Conservation (phyloP, 768 basidiomycete species). For the Tulasnella calospora region DNA sequence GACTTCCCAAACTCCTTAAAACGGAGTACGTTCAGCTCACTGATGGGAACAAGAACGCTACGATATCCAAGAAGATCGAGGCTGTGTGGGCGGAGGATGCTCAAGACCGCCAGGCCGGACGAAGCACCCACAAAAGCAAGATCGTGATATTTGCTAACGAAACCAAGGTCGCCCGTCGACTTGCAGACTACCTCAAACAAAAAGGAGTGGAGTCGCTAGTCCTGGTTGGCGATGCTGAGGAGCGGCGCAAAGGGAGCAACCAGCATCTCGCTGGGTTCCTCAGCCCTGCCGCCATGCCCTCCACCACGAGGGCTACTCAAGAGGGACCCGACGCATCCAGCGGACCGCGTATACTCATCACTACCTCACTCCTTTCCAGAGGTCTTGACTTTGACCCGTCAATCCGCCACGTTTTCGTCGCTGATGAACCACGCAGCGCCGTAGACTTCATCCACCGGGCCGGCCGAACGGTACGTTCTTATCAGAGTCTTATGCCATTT, state of each 20-base stretch:
- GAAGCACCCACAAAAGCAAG: slow-evolving; percentile 21
- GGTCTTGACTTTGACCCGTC: slow-evolving; percentile 79
- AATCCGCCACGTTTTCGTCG: slow-evolving; percentile 80
- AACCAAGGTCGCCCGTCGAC: slow-evolving; percentile 57
- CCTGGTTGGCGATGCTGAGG: slow-evolving; percentile 54
- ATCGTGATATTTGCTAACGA: slow-evolving; percentile 82
- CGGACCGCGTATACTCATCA: slow-evolving; percentile 47
- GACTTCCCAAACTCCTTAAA: slow-evolving; percentile 62
- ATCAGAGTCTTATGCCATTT: slow-evolving; percentile 34
- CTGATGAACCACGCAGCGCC: slow-evolving; percentile 84
- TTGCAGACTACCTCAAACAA: slow-evolving; percentile 51
- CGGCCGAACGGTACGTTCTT: slow-evolving; percentile 66
- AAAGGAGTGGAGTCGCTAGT: slow-evolving; percentile 56
- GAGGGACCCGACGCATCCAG: neutral
- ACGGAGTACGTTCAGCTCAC: slow-evolving; percentile 72
- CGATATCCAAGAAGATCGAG: slow-evolving; percentile 69
- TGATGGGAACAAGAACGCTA: slow-evolving; percentile 73
- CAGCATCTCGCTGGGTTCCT: slow-evolving; percentile 74
- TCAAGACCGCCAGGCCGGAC: slow-evolving; percentile 11
- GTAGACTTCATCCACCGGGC: slow-evolving; percentile 91
- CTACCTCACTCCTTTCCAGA: slow-evolving; percentile 84
- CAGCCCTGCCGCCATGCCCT: slow-evolving; percentile 31
- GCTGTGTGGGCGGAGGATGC: slow-evolving; percentile 59
- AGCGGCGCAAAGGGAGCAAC: slow-evolving; percentile 63
- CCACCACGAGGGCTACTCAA: neutral